Evolutionary conservation across 345 rosid species (phyloP).

Genomic region (Fremontodendron californicum): DNA sequence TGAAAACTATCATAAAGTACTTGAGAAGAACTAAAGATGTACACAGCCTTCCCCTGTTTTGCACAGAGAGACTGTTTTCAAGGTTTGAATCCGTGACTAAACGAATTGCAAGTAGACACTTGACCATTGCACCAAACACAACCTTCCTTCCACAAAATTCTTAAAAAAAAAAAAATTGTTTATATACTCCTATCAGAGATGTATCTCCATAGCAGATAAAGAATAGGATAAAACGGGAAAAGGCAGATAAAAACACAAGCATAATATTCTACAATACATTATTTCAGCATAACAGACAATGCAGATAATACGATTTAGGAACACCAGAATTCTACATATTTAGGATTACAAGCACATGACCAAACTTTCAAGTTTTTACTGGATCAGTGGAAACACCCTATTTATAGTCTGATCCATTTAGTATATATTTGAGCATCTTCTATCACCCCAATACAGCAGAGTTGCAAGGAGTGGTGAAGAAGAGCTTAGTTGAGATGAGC

Average conservation of each 20-base stretch:
- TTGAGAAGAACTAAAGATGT: no score
- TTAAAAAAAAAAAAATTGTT: no score
- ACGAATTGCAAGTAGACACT: no score
- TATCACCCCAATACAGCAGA: background rate
- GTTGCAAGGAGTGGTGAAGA: background rate
- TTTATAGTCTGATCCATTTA: background rate
- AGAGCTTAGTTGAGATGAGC: constrained; percentile 25
- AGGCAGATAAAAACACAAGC: background rate
- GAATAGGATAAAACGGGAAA: background rate
- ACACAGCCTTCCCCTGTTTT: no score
- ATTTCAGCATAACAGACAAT: background rate
- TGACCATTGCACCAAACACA: no score
- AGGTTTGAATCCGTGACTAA: no score
- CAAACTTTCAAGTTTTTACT: background rate
- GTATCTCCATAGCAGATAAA: background rate
- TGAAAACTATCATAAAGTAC: no score
- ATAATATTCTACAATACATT: background rate
- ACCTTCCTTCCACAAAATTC: no score
- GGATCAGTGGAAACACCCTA: background rate
- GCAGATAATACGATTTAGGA: background rate
- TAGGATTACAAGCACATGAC: constrained; percentile 1
- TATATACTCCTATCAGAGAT: no score
- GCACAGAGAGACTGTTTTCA: no score
- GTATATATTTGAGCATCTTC: background rate
- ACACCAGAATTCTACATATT: background rate